These are phyloP conservation scores for Hymenochaete sp. DNA, from an alignment of 1,284 basidiomycete species.

Conservation along the genomic window DNA sequence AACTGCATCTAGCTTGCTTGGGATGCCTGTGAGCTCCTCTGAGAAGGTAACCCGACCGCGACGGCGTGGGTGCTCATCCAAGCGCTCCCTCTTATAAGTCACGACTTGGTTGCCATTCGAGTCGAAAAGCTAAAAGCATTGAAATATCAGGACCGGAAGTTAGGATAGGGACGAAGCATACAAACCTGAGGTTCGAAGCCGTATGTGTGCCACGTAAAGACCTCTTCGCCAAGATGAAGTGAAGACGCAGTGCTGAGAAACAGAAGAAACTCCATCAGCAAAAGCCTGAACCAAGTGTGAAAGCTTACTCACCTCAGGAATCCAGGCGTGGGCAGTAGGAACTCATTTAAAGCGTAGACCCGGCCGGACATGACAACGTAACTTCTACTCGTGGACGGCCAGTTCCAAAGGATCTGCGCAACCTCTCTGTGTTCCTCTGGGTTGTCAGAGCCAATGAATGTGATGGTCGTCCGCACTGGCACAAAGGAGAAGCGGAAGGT, in stretches of 20 bases:
- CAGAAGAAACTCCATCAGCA: neutral
- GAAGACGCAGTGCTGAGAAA: neutral
- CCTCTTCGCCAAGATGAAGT: neutral
- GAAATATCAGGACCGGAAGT: neutral
- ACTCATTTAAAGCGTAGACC: constrained; percentile 2
- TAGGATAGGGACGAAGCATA: neutral
- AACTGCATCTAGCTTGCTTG: neutral
- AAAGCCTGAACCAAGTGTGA: neutral
- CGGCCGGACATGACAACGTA: constrained; percentile 5
- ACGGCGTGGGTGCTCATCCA: neutral
- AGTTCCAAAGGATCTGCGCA: constrained; percentile 6
- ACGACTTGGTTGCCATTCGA: neutral
- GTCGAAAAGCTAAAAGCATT: neutral
- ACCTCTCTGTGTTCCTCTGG: neutral
- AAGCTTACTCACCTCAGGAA: constrained; percentile 1
- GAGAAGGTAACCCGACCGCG: neutral
- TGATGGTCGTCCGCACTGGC: constrained; percentile 7
- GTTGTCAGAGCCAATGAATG: neutral
- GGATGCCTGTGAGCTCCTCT: neutral
- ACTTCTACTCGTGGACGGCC: neutral
- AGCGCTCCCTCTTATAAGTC: neutral
- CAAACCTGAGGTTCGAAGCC: constrained; percentile 1
- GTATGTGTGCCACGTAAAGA: constrained; percentile 1
- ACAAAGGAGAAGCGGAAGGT: neutral
- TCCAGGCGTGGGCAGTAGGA: neutral